phyloP scores from a whole-genome alignment of 306 rosid genomes.

The Rosa chinensis region DNA sequence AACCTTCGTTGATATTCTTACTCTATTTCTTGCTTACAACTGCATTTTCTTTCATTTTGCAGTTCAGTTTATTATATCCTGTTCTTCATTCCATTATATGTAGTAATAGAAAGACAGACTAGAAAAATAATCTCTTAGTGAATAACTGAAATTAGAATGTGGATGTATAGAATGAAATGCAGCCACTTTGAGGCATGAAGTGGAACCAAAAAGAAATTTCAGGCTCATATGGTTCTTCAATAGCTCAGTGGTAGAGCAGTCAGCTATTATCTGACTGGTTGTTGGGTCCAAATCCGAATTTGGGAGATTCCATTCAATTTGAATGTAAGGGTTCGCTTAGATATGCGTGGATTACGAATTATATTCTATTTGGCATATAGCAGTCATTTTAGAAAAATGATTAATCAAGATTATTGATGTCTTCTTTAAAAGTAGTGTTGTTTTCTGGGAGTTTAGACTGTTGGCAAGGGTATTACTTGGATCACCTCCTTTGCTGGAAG shows the following conservation, averaged over 20 bases:
- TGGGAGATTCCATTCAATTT: neutral
- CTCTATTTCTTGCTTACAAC: neutral
- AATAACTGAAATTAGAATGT: neutral
- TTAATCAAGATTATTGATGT: neutral
- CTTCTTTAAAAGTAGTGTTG: neutral
- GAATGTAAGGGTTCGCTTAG: neutral
- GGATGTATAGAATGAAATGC: neutral
- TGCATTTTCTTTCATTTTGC: neutral
- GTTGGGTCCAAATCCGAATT: neutral
- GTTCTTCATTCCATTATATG: neutral
- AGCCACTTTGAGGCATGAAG: neutral
- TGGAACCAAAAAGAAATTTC: neutral
- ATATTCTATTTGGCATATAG: neutral
- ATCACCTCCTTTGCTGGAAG: neutral
- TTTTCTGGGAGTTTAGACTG: neutral
- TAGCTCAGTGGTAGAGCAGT: neutral
- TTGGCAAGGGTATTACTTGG: neutral
- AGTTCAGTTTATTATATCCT: neutral
- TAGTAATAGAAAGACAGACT: neutral
- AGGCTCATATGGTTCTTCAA: neutral
- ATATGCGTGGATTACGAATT: neutral
- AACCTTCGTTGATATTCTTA: neutral
- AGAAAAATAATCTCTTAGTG: neutral
- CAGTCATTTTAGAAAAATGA: neutral
- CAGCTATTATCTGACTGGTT: neutral